A percentile compares a stretch with the other conserved stretches of the same genome.
Conservation (phyloP, 2,329 filamentous ascomycete species). For the Monilinia vaccinii-corymbosi region DNA sequence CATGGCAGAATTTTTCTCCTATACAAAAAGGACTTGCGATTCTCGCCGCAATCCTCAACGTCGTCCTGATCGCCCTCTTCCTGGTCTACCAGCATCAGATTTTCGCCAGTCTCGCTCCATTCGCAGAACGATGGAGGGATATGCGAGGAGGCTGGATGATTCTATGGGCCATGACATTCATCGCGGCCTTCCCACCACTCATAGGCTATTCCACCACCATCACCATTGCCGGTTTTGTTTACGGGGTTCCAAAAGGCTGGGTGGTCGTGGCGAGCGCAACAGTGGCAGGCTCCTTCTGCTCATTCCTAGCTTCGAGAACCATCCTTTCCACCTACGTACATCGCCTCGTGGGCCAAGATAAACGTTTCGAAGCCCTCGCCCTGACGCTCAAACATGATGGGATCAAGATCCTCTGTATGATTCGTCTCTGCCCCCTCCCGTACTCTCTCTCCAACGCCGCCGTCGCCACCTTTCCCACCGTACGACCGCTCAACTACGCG, state of each 20-base stretch:
- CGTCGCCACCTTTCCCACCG: conserved; percentile 84
- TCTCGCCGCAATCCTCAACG: conserved; percentile 37
- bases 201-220: conserved; percentile 62
- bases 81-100: conserved; percentile 72
- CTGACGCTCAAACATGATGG: conserved; percentile 87
- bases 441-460: conserved; percentile 93
- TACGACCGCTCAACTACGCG: conserved; percentile 66
- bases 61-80: conserved; percentile 56
- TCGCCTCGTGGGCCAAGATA: conserved; percentile 70
- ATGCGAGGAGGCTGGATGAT: conserved; percentile 61
- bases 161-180: conserved; percentile 55
- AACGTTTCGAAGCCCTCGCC: conserved; percentile 78
- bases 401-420: conserved; percentile 79
- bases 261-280: conserved; percentile 67
- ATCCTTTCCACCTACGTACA: conserved; percentile 72
- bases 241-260: conserved; percentile 63
- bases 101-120: conserved; percentile 64
- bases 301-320: conserved; percentile 74
- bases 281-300: conserved; percentile 64
- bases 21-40: conserved; percentile 53
- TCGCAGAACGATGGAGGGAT: conserved; percentile 65
- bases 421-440: conserved; percentile 83
- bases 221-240: conserved; percentile 61
- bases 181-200: conserved; percentile 60
- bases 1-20: conserved; percentile 47